phyloP scores from a whole-genome alignment of 2,329 filamentous ascomycete species.

The Fusarium sp. region DNA sequence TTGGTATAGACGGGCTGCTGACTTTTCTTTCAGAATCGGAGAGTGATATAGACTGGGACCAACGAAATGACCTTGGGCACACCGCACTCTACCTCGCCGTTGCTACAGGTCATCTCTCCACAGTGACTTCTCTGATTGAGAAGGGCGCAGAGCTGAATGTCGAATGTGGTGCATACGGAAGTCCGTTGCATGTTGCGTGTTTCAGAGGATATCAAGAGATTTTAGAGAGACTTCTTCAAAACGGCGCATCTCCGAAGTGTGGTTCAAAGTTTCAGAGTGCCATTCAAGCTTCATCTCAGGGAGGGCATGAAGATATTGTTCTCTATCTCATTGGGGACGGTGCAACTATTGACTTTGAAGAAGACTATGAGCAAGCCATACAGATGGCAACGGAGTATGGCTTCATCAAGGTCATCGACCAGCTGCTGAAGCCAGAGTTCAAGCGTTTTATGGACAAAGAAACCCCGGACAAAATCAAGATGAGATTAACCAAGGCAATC shows the following conservation, averaged over 20 bases:
- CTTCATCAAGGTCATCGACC: neutral
- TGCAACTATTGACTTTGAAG: neutral
- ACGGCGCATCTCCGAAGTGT: neutral
- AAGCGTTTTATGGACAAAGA: neutral
- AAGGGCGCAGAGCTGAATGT: neutral
- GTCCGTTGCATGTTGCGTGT: neutral
- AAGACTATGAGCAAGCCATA: neutral
- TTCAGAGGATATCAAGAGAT: neutral
- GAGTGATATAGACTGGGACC: neutral
- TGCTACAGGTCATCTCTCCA: neutral
- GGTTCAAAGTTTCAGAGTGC: neutral
- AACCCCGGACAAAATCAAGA: neutral
- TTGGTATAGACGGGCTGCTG: neutral
- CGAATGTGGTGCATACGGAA: neutral
- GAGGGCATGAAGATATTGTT: neutral
- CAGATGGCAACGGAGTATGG: neutral
- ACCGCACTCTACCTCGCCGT: conserved; percentile 1
- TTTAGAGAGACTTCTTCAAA: neutral
- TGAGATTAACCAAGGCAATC: neutral
- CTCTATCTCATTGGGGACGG: neutral
- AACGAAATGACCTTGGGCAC: neutral
- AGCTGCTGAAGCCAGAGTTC: neutral
- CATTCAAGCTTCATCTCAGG: neutral
- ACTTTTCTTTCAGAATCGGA: neutral
- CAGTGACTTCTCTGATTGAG: neutral